Evolutionary conservation across 2,329 filamentous ascomycete genomes (phyloP), one percentile per base, ranked within the genome.

Genomic region (Cordyceps cateniannulata): DNA sequence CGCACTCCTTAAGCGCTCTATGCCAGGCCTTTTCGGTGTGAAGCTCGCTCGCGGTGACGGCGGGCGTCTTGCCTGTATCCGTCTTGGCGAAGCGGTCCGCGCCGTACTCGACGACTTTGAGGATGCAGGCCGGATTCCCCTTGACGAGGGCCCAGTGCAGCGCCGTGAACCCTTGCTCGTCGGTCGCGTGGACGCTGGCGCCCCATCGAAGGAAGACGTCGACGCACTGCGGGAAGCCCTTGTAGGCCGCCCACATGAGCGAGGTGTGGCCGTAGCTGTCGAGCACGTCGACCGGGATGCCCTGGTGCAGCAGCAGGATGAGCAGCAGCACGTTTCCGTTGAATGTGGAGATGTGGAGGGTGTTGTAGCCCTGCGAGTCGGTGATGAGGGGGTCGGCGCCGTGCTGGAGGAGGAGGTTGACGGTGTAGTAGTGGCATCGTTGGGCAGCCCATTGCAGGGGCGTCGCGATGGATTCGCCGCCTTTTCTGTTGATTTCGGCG

Each of bases 171-270:
- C 93, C 93, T 67, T 93, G 89, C 71, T 97, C 92, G 69, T 99
- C 95, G 32, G 83, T 86, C 38, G 91, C 88, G 73, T 96, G 91
- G 9, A 97, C 91, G 71, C 92, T 95, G 42, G 95, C 95, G 58
- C 95, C 96, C 92, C 95, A 99, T 67, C 92, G 86, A 62, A 99
- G 77, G 66, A 96, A 93, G 48, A 98, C 75, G 71, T 98, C 95
- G 52, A 98, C 93, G 68, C 91, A 96, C 51, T 89, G 87, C 0
- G 93, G 91, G 71, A 88, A 97, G 40, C 96, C 95, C 75, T 99
- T 99, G 79, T 99, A 99, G 18, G 93, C 93, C 20, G 95, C 91
- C 95, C 95, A 99, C 95, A 99, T 99, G 63, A 99, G 81, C 63
- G 88, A 89, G 1, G 95, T 98, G 74, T 99, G 96, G 6, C 93